Evolutionary conservation across 2,329 filamentous ascomycete genomes (phyloP), one percentile per base, ranked within the genome.

Genomic region (Aspergillus versicolor): DNA sequence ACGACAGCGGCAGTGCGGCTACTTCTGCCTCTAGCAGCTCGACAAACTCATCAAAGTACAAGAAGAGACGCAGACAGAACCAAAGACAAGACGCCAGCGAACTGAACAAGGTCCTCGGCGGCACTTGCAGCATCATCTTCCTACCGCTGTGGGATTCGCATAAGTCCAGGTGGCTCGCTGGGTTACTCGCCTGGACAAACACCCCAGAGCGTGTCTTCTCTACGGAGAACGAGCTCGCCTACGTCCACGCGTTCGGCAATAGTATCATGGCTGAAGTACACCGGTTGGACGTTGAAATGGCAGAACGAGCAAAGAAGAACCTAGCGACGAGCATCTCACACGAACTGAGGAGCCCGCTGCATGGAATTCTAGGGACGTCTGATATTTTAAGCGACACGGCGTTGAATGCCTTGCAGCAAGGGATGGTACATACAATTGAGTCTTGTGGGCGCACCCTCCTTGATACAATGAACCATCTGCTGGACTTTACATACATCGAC

Each of bases 361-460:
- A 72, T 45, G 70, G 70, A 0, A 65, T 72, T 3, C 8, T 49
- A 6, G 46, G 32, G n/a, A 49, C 46, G 2, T 32, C 38, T 12
- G 46, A 49, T 11, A 32, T 49, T 3, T 34, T 49, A 5, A 32
- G 24, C 9, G 46, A 49, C 8, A 40, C 38, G 46, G 32, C 38
- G 5, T 24, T 15, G 21, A 34, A 19, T 7, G 22, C 37, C 9
- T 17, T 32, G 4, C 46, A 48, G 19, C 46, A 37, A 13, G 37
- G 30, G 2, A 30, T 48, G 8, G 30, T 48, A 5, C 30, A 48
- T 21, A 67, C 73, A 0, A 69, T 76, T 24, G 67, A 70, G 24
- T 71, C 65, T 17, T 77, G 73, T 48, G 74, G 72, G 1, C 67
- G 69, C n/a, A 76, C 74, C 1, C 59, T 77, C 1, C 64, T 76